phyloP scores from a whole-genome alignment of 352 stramenopile species.

The Phytophthora melonis region DNA sequence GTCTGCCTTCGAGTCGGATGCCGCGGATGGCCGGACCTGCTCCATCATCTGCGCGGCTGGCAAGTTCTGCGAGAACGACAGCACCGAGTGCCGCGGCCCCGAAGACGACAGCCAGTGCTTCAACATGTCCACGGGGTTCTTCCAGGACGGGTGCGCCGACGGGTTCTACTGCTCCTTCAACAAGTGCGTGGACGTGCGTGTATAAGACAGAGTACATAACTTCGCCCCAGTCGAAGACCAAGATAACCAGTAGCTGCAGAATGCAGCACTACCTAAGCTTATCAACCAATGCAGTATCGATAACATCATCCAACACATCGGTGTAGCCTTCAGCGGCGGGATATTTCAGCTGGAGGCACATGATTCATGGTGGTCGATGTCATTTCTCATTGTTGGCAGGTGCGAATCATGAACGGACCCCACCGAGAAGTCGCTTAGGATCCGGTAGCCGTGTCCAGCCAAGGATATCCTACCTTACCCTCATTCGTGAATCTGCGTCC shows the following conservation, averaged over 20 bases:
- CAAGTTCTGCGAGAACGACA: conserved; percentile 37
- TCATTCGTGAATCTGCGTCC: conserved; percentile 17
- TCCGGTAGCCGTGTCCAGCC: neutral
- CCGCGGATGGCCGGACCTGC: conserved; percentile 22
- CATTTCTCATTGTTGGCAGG: neutral
- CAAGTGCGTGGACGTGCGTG: conserved; percentile 34
- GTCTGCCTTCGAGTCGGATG: conserved; percentile 6
- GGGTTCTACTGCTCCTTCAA: conserved; percentile 40
- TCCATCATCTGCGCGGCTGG: conserved; percentile 21
- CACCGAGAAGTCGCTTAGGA: conserved; percentile 6
- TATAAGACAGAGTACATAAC: conserved; percentile 7
- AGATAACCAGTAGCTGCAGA: neutral
- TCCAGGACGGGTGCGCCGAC: conserved; percentile 33
- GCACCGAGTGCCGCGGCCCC: conserved; percentile 23
- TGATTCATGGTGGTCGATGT: neutral
- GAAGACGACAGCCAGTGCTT: conserved; percentile 48
- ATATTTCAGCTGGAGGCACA: neutral
- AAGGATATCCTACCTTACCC: neutral
- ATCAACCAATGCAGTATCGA: neutral
- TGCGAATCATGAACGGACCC: neutral
- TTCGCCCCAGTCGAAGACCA: neutral
- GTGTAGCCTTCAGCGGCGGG: neutral
- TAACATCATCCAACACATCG: neutral
- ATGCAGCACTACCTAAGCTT: neutral
- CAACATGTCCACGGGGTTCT: conserved; percentile 32